A percentile compares a stretch with the other conserved stretches of the same genome.
Evolutionary conservation across 148 eudicot genomes (phyloP).

Genomic region (Mesembryanthemum crystallinum): DNA sequence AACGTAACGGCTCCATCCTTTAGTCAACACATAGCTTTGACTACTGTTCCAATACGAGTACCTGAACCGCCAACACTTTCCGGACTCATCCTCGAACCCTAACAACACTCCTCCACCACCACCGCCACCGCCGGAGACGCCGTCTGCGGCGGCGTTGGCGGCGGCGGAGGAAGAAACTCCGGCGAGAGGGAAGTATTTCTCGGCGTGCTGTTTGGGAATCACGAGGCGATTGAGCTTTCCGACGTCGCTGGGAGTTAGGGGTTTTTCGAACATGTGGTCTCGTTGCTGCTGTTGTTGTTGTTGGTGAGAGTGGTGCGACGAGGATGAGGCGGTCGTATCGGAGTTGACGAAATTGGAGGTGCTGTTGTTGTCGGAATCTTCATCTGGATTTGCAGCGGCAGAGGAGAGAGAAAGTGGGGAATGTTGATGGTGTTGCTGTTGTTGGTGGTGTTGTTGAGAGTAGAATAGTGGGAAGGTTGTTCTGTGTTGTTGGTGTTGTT

Average conservation of each 20-base stretch:
- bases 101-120: slow-evolving; percentile 22
- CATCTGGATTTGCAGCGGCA: neutral
- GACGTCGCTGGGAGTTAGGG: slow-evolving; percentile 59
- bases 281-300: neutral
- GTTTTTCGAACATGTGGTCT: slow-evolving; percentile 47
- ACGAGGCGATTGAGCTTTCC: slow-evolving; percentile 60
- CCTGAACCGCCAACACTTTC: slow-evolving; percentile 44
- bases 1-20: slow-evolving; percentile 94
- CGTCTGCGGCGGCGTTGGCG: neutral
- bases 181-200: slow-evolving; percentile 45
- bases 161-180: neutral
- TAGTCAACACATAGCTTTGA: slow-evolving; percentile 90
- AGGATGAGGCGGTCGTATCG: neutral
- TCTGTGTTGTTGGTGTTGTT: neutral
- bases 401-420: slow-evolving; percentile 11
- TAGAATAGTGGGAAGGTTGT: slow-evolving; percentile 14
- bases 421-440: neutral
- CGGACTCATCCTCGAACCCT: slow-evolving; percentile 43
- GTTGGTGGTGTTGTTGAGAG: too few species aligned
- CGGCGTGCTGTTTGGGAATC: slow-evolving; percentile 57
- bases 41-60: slow-evolving; percentile 97
- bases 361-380: slow-evolving; percentile 8
- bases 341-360: neutral
- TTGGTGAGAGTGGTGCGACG: slow-evolving; percentile 10
- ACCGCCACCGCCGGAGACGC: slow-evolving; percentile 3